Evolutionary conservation across 306 rosid genomes (phyloP), one percentile per base, ranked within the genome.

Genomic region (Dicorynia guianensis): DNA sequence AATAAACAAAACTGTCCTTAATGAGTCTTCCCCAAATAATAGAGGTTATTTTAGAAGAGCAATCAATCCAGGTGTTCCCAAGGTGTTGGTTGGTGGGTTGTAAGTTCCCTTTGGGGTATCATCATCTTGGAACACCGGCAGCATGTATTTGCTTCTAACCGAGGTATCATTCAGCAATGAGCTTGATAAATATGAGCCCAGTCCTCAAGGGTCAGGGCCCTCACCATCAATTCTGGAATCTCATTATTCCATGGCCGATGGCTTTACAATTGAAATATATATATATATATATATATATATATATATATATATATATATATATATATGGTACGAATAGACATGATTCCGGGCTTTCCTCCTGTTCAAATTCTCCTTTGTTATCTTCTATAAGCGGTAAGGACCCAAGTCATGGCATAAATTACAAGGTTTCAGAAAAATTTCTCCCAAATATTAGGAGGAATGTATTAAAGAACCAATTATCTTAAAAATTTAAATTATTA

Each of bases 1-100:
- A 72, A 72, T 47, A 38, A 79, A 79, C 44, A 64, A 79, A 25
- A 64, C 14, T 36, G 30, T n/a, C 62, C 15, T 55, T 17, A 4
- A 44, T 47, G 61, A 64, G 55, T 2, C 54, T 36, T 67, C 55
- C 36, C 64, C 39, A 56, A 72, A 73, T 60, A 49, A 39, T 73
- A 57, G 73, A 64, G 74, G 52, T 39, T 14, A 39, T 6, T 12
- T 18, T 25, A 18, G 25, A 19, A 42, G 0, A n/a, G 47, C 79
- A 53, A 25, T 25, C 30, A 25, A 2, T 25, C 48, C 50, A 76
- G 60, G 80, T 67, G 30, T 25, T 25, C 30, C 30, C 30, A 25
- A 2, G 30, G 30, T 25, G 49, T 55, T 55, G 30, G 30, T 25
- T 25, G 30, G 30, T 25, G 30, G 30, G 30, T 25, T 25, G 2